These are phyloP conservation scores for Allantophomopsis lycopodina DNA, from an alignment of 2,329 filamentous ascomycete genomes.

Conservation along the genomic window DNA sequence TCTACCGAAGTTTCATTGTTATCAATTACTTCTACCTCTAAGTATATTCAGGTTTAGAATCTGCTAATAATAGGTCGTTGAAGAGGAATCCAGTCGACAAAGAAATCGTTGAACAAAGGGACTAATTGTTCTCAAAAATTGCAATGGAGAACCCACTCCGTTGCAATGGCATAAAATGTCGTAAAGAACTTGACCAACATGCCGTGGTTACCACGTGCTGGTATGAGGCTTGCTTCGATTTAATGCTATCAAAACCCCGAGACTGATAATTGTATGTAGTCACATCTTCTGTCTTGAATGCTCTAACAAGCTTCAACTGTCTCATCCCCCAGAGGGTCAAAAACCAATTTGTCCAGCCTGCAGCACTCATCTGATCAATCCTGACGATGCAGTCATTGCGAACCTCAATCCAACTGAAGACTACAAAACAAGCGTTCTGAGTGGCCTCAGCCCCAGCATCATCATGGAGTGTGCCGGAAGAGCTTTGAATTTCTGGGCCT, in stretches of 20 bases:
- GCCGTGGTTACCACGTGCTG: conserved; percentile 86
- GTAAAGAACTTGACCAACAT: conserved; percentile 49
- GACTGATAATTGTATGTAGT: conserved; percentile 24
- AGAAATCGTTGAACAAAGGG: no score
- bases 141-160: no score
- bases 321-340: conserved; percentile 31
- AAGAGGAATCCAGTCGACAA: no score
- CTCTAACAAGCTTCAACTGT: conserved; percentile 49
- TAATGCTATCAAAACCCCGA: conserved; percentile 1
- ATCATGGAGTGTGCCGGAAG: conserved; percentile 81
- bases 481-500: conserved; percentile 73
- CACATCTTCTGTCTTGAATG: conserved; percentile 80
- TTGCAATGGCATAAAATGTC: conserved; percentile 73
- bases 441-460: conserved; percentile 64
- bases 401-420: conserved; percentile 71
- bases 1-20: no score
- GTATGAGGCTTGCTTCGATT: conserved; percentile 24
- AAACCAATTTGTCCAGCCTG: conserved; percentile 63
- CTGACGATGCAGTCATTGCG: conserved; percentile 61
- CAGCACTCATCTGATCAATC: conserved; percentile 48
- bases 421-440: conserved; percentile 77
- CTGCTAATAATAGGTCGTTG: no score
- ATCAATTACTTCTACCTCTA: no score
- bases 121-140: no score
- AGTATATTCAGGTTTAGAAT: no score